Evolutionary conservation across 2,329 filamentous ascomycete species (phyloP), one percentile per base, ranked within the genome.

Genomic region (Akanthomyces lecanii): DNA sequence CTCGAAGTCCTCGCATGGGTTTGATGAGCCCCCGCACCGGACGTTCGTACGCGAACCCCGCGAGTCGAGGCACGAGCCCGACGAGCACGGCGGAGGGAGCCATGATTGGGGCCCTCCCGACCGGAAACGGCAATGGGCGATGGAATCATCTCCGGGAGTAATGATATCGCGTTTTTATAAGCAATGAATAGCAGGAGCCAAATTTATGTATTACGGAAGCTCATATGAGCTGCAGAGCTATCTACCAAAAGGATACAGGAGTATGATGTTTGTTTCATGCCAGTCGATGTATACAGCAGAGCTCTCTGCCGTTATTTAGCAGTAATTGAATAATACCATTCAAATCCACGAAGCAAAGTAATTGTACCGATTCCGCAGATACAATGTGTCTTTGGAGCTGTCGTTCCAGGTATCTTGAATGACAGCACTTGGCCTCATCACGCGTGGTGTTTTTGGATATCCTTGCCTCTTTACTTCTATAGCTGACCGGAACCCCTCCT

Each of bases 1-100:
- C 84, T 56, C 81, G 82, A 25, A 86, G 83, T 68, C 84, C 84
- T n/a, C 78, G 82, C 7, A 75, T 81, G 66, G 76, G 78, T 38
- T 74, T 84, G 59, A 80, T 84, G 75, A 85, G 83, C 65, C 83
- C 83, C 2, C 75, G 73, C n/a, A 61, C 70, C 18, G 54, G 47
- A 5, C 71, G 72, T 38, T 68, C 63, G n/a, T 72, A 73, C 30
- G 78, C 58, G 36, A 44, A 62, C 48, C 73, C 76, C 52, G 71
- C 71, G 52, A 84, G 81, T 64, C 77, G 82, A 33, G 82, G 80
- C 21, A 81, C 79, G 42, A 85, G 82, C 67, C 82, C 82, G 21
- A 76, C 77, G 36, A 69, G 73, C 10, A 44, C 33, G 72, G 69
- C 11, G 69, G 70, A 42, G 76, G 75, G 33, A 33, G 66, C 64